Evolutionary conservation across 129 eudicot genomes (phyloP), one percentile per base, ranked within the genome.

Genomic region (sunflower (Helianthus annuus)): DNA sequence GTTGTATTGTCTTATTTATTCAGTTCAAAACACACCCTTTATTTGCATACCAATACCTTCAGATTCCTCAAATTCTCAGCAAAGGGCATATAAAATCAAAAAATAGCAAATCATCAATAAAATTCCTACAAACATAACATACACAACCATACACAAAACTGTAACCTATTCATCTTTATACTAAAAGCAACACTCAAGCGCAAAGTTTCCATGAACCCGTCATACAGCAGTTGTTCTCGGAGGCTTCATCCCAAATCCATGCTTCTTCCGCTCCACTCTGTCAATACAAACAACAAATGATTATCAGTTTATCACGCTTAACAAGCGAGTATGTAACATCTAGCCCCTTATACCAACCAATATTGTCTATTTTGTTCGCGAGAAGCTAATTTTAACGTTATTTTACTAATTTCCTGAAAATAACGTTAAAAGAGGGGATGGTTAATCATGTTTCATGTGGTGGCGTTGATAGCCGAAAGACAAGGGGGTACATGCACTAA

Each of bases 231-330:
- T 57, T 8, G 82, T 74, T 58, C 81, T 81, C 16, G 97, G 97
- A 54, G 79, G 74, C 83, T 75, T 90, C 99, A 95, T 95, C 76
- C 99, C 99, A 51, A 90, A 90, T 48, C 99, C 99, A 76, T 70
- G 97, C 80, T 90, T 90, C 72, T 77, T 78, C 77, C 82, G 90
- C 84, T 94, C 96, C 57, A 94, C 86, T 14, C 99, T 94, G 88
- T 64, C 40, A 45, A 54, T 64, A 80, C 7, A 51, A 48, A 17
- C 9, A 27, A 59, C 59, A 71, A 29, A 24, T 27, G 69, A 49
- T 49, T 29, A 15, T 53, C 7, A 44, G 24, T 22, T 67, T 46
- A 39, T 39, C 22, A 19, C 22, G 0, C 22, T 19, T 19, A 19
- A 19, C 22, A 19, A 19, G 22, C 22, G 22, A 19, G 0, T 19